These are phyloP conservation scores for Ogataea sp. DNA, from an alignment of 805 yeast species.

Conservation along the genomic window DNA sequence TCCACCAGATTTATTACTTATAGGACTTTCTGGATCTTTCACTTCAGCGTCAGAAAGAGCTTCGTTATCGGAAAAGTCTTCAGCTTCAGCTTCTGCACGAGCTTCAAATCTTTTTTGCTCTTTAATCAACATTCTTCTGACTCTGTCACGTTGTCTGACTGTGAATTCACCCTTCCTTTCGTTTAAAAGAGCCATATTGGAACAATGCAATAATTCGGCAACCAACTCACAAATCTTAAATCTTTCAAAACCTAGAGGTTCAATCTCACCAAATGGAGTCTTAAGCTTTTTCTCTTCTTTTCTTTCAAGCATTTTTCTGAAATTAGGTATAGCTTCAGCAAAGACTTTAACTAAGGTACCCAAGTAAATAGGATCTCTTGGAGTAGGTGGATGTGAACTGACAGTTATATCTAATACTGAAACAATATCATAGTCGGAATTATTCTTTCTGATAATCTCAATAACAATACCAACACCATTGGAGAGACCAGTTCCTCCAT, in stretches of 20 bases:
- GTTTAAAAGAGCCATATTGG: slow-evolving; percentile 91
- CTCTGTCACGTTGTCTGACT: slow-evolving; percentile 58
- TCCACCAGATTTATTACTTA: slow-evolving; percentile 6
- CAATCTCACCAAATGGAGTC: slow-evolving; percentile 60
- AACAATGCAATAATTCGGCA: slow-evolving; percentile 92
- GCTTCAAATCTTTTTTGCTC: slow-evolving; percentile 19
- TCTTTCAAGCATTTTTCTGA: slow-evolving; percentile 51
- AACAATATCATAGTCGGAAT: slow-evolving; percentile 88
- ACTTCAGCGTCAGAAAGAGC: background rate
- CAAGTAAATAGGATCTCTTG: slow-evolving; percentile 86
- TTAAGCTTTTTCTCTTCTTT: slow-evolving; percentile 31
- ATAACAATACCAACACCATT: slow-evolving; percentile 94
- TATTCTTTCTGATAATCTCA: slow-evolving; percentile 90
- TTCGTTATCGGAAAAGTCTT: slow-evolving; percentile 4
- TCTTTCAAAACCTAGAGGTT: slow-evolving; percentile 83
- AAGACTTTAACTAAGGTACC: slow-evolving; percentile 80
- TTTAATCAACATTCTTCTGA: slow-evolving; percentile 44
- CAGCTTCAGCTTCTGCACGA: slow-evolving; percentile 17
- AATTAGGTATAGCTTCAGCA: slow-evolving; percentile 63
- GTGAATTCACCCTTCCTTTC: slow-evolving; percentile 64
- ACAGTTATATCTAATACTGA: slow-evolving; percentile 77
- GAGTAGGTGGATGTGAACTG: slow-evolving; percentile 87
- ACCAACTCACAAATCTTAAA: slow-evolving; percentile 86
- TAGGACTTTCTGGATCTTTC: background rate
- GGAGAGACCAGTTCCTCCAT: slow-evolving; percentile 80